Evolutionary conservation across 176 grass and related monocot species (phyloP), one percentile per base, ranked within the genome.

Genomic region (Saccharum spontaneum): DNA sequence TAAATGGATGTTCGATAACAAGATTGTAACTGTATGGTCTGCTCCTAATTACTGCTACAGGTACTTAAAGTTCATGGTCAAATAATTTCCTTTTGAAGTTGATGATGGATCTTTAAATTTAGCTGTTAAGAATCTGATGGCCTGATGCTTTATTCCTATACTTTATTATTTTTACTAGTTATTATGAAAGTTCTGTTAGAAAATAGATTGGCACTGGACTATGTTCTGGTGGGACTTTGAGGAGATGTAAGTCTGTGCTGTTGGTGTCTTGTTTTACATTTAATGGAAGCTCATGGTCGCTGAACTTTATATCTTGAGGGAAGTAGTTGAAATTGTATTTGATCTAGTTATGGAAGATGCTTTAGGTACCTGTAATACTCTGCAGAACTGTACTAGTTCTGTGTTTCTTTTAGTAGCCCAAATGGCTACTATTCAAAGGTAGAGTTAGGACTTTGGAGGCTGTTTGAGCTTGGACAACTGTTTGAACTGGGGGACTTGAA

Each of bases 1-100:
- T 73, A 99, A 99, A 80, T 99, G 97, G 97, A 96, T 99, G 97
- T 99, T 99, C 84, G 92, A 94, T 78, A 86, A 90, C 88, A 92
- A 96, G 92, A 99, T 99, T 86, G 88, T 99, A 67, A 99, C 97
- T 39, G 97, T 99, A 86, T 99, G 97, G 97, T 99, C 97, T 73
- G 97, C 97, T 54, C 97, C 97, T 62, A 99, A 99, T 75, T 99
- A 99, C 79, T 99, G 97, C 85, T 99, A 99, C 88, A 92, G 97
- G 97, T 99, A 95, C 69, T 78, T 75, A 39, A 76, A 76, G 20
- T 67, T 86, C 10, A 38, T 85, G 34, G 26, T 48, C 18, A 11
- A 45, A 14, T 12, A 50, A 38, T 68, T 79, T 69, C 33, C 22
- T 81, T 80, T 81, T 75, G 38, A 85, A 48, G 46, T 77, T 67